These are phyloP conservation scores for Pestalotiopsis sp. DNA, from an alignment of 2,329 filamentous ascomycete species.

Conservation along the genomic window DNA sequence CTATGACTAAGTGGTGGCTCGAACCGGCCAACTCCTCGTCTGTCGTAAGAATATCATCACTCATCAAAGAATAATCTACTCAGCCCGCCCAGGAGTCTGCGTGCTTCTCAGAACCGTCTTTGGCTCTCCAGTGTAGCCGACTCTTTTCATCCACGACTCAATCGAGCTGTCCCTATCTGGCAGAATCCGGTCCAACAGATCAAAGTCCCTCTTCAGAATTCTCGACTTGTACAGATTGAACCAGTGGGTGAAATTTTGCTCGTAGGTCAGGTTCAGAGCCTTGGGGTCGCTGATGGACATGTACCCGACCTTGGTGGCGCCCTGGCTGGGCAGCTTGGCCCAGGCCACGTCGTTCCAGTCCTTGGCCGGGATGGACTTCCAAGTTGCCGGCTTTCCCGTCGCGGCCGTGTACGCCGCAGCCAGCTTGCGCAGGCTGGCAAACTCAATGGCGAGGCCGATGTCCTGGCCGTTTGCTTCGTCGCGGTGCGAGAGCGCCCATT, in stretches of 20 bases:
- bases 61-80: no score
- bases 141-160: neutral
- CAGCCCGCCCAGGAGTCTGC: neutral
- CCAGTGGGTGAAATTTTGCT: neutral
- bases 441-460: neutral
- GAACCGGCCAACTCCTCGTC: neutral
- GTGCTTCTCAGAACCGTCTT: neutral
- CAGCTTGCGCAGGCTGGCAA: neutral
- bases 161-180: neutral
- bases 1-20: no score
- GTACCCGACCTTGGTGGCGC: neutral
- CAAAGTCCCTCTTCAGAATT: neutral
- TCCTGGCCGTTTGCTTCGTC: neutral
- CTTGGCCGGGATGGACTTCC: neutral
- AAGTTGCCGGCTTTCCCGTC: neutral
- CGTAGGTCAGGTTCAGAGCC: neutral
- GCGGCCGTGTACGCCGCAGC: neutral
- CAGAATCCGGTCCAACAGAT: neutral
- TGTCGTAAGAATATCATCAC: no score
- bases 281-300: neutral
- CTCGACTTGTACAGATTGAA: neutral
- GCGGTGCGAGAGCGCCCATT: neutral
- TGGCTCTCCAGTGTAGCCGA: neutral
- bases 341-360: conserved; percentile 1
- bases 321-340: neutral